phyloP scores from a whole-genome alignment of 768 basidiomycete genomes.

The Pleurotus eryngii region DNA sequence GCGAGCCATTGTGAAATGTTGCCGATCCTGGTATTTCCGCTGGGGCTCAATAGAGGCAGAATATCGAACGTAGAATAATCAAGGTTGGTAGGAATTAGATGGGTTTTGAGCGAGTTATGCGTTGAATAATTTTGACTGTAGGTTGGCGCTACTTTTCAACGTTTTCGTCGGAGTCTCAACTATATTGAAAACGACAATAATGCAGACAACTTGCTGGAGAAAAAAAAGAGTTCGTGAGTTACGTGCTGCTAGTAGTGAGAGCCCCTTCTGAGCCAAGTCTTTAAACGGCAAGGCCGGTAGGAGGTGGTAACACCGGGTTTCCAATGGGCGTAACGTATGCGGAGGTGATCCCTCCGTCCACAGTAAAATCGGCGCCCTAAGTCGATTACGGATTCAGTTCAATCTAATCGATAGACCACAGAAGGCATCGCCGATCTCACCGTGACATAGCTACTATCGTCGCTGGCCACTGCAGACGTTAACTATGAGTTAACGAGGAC shows the following conservation, averaged over 20 bases:
- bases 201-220: no score
- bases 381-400: not conserved
- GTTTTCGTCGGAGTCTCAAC: no score
- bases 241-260: not conserved
- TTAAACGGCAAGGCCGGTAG: slow-evolving; percentile 51
- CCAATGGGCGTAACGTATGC: slow-evolving; percentile 92
- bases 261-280: not conserved
- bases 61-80: no score
- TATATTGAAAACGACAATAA: no score
- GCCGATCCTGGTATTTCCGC: no score
- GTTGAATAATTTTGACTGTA: no score
- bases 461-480: slow-evolving; percentile 66
- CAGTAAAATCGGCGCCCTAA: slow-evolving; percentile 89
- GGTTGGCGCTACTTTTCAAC: no score
- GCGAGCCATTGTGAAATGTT: no score
- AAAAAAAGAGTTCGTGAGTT: not conserved
- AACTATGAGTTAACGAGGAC: slow-evolving; percentile 21
- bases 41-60: no score
- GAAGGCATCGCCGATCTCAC: slow-evolving; percentile 39
- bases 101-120: no score
- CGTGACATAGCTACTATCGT: slow-evolving; percentile 95
- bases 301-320: slow-evolving; percentile 69
- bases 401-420: not conserved
- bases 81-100: no score
- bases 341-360: slow-evolving; percentile 90